Conservation (phyloP, 805 yeast genomes). For the Candida palmyrensis region DNA sequence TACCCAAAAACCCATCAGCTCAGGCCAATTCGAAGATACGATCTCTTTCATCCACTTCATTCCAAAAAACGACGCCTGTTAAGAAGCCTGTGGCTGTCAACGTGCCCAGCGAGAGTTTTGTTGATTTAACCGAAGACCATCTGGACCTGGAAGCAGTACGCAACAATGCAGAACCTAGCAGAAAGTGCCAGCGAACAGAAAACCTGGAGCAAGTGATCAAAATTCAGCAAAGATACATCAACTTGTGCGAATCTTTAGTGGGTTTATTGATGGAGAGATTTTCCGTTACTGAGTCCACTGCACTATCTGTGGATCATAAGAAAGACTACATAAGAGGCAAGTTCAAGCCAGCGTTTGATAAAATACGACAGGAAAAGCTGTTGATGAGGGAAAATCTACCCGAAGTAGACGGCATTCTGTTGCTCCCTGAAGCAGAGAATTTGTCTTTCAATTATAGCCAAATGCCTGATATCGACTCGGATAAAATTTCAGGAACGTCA, state of each 20-base stretch:
- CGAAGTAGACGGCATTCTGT: not conserved
- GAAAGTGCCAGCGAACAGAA: too few relatives aligned
- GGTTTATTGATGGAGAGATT: conserved; percentile 24
- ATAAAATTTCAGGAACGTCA: conserved; percentile 6
- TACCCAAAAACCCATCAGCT: too few relatives aligned
- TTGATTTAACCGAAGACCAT: too few relatives aligned
- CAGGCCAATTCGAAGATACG: too few relatives aligned
- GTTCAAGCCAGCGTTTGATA: conserved; percentile 16
- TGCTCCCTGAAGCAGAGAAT: conserved; percentile 1
- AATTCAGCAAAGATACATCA: conserved; percentile 18
- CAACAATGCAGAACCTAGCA: too few relatives aligned
- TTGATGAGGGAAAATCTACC: not conserved
- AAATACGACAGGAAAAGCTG: not conserved
- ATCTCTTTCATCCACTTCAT: too few relatives aligned
- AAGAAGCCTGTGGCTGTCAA: too few relatives aligned
- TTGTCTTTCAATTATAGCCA: conserved; percentile 4
- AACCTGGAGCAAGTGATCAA: too few relatives aligned
- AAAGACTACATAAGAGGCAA: conserved; percentile 17
- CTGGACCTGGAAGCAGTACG: too few relatives aligned
- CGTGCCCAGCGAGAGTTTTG: too few relatives aligned
- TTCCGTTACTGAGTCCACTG: conserved; percentile 29
- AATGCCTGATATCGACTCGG: conserved; percentile 8
- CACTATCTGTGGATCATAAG: conserved; percentile 34
- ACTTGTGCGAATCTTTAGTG: conserved; percentile 21
- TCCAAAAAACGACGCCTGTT: too few relatives aligned